Base-by-base conservation (phyloP, 2,329 filamentous ascomycete genomes). In the Chlorencoelia australis region DNA sequence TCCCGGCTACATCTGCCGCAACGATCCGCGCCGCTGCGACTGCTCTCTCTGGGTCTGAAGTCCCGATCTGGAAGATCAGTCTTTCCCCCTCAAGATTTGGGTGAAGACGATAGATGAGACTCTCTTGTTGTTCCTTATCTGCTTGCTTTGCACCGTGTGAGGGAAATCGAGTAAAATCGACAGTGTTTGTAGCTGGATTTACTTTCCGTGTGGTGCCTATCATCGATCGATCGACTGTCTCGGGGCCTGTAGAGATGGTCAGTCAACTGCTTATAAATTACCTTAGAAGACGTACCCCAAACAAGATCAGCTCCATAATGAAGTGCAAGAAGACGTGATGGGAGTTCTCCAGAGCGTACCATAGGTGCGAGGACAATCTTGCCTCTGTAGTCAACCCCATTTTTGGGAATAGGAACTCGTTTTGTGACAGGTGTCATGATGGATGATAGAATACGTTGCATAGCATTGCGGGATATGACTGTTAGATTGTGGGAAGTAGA, bases 251-350 rank as follows among this genome's bases (percentile, higher is more conserved):
- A 20, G 25, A 17, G 16, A 14, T 15, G 13, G 40, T 42, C 35
- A 42, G 35, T 25, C 35, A 16, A 29, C 10, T 34, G n/a, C 34
- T 46, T 27, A 52, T 35, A 17, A 22, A 26, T 20, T 13, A 17
- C 10, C 14, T 13, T 18, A 10, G 9, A 10, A 5, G 10, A 63
- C 69, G 49, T 59, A 83, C 81, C 89, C 89, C 91, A 98, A 48
- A 98, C 91, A 11, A 98, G 69, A 61, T 98, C 91, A 35, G 91
- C 91, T 48, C 91, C 91, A 59, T 98, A 96, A 55, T 93, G 83
- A 43, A 98, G 74, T 20, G 91, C 85, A 28, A 94, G 64, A 17
- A 98, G 71, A 40, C 91, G 79, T 25, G 85, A 91, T 3, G 91
- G 89, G 42, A 95, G 67, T 66, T 98, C 91, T 56, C 91, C 91